Evolutionary conservation across 192 early-diverging fungal genomes (phyloP).

Genomic region (Coemansia erecta): DNA sequence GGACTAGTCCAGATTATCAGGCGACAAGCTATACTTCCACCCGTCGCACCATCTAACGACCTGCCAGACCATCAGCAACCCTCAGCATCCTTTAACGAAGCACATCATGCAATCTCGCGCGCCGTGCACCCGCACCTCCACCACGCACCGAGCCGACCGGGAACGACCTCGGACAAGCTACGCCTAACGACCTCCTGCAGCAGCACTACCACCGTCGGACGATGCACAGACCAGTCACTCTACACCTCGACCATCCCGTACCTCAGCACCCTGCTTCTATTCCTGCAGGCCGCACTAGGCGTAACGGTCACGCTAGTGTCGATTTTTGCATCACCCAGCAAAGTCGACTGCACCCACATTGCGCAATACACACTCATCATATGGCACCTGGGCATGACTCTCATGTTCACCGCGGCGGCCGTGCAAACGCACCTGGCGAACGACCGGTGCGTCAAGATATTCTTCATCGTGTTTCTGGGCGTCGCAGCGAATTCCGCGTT

Average conservation of each 20-base stretch:
- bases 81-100: not conserved
- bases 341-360: slow-evolving; percentile 5
- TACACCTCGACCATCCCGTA: slow-evolving; percentile 9
- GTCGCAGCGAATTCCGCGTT: slow-evolving; percentile 17
- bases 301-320: not conserved
- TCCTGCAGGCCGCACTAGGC: slow-evolving; percentile 14
- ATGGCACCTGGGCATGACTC: slow-evolving; percentile 12
- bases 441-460: slow-evolving; percentile 32
- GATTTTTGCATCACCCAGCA: slow-evolving; percentile 5
- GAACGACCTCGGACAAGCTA: not conserved
- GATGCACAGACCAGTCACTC: not conserved
- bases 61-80: not conserved
- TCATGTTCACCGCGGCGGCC: slow-evolving; percentile 22
- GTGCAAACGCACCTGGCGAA: slow-evolving; percentile 30
- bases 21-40: not conserved
- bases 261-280: slow-evolving; percentile 15
- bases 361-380: not conserved
- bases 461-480: slow-evolving; percentile 22
- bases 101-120: not conserved
- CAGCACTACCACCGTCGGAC: not conserved
- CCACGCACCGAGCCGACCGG: not conserved
- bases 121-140: slow-evolving; percentile 1
- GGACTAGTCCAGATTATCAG: not conserved
- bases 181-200: slow-evolving; percentile 10
- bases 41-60: not conserved